Percentiles rank a stretch among this genome's conserved stretches.
Evolutionary conservation across 139 green algal genomes (phyloP).

Genomic region (Chlamydomonas schloesseri): DNA sequence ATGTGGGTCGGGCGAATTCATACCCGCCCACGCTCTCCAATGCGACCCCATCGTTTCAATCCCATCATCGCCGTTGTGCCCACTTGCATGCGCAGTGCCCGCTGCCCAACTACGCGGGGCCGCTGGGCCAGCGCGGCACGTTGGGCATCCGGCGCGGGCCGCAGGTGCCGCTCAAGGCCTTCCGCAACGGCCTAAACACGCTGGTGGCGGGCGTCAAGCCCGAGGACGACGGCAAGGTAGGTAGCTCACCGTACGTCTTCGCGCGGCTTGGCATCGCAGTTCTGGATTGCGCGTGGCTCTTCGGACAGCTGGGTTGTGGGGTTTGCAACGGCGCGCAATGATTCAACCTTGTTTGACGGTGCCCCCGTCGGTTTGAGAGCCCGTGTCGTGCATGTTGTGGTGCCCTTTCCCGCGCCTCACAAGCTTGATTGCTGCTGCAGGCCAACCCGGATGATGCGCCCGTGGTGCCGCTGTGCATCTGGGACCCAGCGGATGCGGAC

Average conservation of each 20-base stretch:
- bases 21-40: not conserved
- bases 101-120: not conserved
- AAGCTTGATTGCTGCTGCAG: not conserved
- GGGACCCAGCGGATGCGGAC: not conserved
- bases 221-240: not conserved
- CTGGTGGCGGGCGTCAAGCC: not conserved
- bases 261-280: too few species aligned
- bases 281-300: too few species aligned
- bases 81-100: constrained; percentile 32
- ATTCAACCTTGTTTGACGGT: too few species aligned
- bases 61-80: too few species aligned
- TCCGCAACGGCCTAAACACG: not conserved
- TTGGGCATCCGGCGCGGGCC: not conserved
- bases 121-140: constrained; percentile 10
- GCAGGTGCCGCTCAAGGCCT: not conserved
- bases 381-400: too few species aligned
- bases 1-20: too few species aligned
- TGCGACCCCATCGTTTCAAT: too few species aligned
- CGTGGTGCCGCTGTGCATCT: constrained; percentile 16
- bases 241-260: too few species aligned
- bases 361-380: too few species aligned
- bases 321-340: too few species aligned
- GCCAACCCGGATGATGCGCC: not conserved
- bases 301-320: too few species aligned
- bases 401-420: too few species aligned